Percentiles rank a stretch among this genome's conserved stretches.
phyloP scores from a whole-genome alignment of 2,329 filamentous ascomycete species.

The Davidsoniella australis region DNA sequence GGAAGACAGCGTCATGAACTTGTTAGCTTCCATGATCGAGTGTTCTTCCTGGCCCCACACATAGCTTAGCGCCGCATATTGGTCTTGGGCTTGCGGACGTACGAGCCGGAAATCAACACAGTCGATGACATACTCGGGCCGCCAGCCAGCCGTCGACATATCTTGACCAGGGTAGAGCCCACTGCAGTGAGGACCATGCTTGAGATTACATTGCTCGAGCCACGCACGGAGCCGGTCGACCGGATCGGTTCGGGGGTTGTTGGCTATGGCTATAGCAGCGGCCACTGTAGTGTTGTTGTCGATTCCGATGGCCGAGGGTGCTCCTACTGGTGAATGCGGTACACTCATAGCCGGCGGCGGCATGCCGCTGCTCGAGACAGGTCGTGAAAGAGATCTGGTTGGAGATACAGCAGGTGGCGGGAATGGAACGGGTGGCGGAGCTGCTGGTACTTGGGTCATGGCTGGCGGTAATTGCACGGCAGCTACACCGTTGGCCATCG shows the following conservation, averaged over 20 bases:
- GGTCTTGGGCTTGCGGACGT: conserved; percentile 22
- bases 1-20: conserved; percentile 20
- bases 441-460: not conserved
- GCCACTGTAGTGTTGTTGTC: conserved; percentile 6
- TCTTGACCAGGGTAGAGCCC: conserved; percentile 12
- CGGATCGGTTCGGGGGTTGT: conserved; percentile 20
- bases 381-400: conserved; percentile 4
- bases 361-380: conserved; percentile 2
- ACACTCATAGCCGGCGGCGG: not conserved
- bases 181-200: conserved; percentile 25
- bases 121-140: conserved; percentile 26
- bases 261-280: conserved; percentile 13
- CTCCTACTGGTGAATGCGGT: conserved; percentile 20
- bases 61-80: conserved; percentile 30
- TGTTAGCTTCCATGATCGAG: conserved; percentile 15
- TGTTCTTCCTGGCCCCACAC: conserved; percentile 22
- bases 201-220: conserved; percentile 27
- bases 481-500: conserved; percentile 1
- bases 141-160: conserved; percentile 20
- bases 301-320: conserved; percentile 16
- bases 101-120: conserved; percentile 24
- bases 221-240: conserved; percentile 25
- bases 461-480: not conserved
- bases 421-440: conserved; percentile 7
- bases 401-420: conserved; percentile 2